Base-by-base conservation (phyloP, 257 asterid species). In the Fraxinus pennsylvanica region DNA sequence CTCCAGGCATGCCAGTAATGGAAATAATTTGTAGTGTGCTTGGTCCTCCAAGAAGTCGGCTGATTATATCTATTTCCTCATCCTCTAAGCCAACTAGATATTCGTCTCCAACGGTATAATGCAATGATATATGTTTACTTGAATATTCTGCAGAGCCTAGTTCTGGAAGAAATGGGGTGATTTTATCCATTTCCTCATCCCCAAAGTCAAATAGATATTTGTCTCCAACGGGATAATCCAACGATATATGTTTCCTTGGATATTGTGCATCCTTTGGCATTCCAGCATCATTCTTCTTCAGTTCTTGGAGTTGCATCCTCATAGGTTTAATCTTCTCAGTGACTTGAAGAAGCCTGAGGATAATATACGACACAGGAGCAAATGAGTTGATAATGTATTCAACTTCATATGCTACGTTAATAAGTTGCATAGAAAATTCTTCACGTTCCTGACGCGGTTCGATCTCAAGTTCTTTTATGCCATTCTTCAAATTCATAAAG, bases 1-100 rank as follows among this genome's bases (percentile, higher is more conserved):
- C 74, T 59, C 89, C 88, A 0, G 85, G 59, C 90, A 84, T 84
- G 21, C 88, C 87, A 9, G 52, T 82, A 2, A 88, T 74, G 19
- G 86, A 73, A 39, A 83, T 59, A 14, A 71, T 36, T 39, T 81
- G 84, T 2, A 77, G 68, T 38, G 0, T 6, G 0, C 10, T 0
- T 0, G 13, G 6, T 57, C 29, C 13, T 19, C 29, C 0, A 6
- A 0, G 5, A 3, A 19, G 66, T 6, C 0, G 3, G 3, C 0
- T 10, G 0, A 0, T 19, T 17, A 57, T 57, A n/a, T 19, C 3
- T 0, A 0, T 15, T 14, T 14, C 21, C 25, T 0, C 25, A 14
- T 17, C 25, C 1, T 52, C 0, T 1, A 52, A 3, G 22, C 61
- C 25, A 17, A 52, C 6, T 2, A 68, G n/a, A 1, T 71, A 61